Percentiles rank a stretch among this genome's conserved stretches.
Conservation (phyloP, 345 rosid genomes). For the Psidium guajava region DNA sequence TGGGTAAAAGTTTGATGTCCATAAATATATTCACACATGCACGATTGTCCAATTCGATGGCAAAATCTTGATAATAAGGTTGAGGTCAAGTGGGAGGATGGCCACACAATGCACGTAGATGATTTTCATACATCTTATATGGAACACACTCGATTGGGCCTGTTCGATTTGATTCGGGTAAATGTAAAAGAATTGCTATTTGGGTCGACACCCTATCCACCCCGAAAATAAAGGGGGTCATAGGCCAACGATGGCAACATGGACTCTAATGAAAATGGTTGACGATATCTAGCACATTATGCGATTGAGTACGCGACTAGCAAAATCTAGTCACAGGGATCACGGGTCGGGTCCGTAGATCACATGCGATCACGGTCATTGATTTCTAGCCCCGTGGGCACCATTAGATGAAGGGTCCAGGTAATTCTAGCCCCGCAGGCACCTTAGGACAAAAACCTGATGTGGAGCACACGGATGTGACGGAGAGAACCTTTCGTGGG, state of each 20-base stretch:
- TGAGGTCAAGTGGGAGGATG: rapidly evolving
- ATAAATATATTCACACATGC: neutral
- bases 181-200: neutral
- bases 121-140: neutral
- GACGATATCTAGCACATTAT: too few species aligned
- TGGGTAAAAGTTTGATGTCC: neutral
- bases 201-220: neutral
- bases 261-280: neutral
- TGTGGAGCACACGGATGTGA: neutral
- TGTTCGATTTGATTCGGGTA: neutral
- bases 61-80: neutral
- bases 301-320: neutral
- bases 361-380: neutral
- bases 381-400: neutral
- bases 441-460: neutral
- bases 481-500: neutral
- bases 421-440: neutral
- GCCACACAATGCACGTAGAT: rapidly evolving
- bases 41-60: neutral
- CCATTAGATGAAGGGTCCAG: too few species aligned
- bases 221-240: neutral
- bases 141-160: rapidly evolving
- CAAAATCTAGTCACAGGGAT: neutral
- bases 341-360: neutral
- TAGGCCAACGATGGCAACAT: neutral